These are phyloP conservation scores for Paracorniculantispora psalliotae DNA, from an alignment of 2,329 filamentous ascomycete genomes.

Conservation along the genomic window DNA sequence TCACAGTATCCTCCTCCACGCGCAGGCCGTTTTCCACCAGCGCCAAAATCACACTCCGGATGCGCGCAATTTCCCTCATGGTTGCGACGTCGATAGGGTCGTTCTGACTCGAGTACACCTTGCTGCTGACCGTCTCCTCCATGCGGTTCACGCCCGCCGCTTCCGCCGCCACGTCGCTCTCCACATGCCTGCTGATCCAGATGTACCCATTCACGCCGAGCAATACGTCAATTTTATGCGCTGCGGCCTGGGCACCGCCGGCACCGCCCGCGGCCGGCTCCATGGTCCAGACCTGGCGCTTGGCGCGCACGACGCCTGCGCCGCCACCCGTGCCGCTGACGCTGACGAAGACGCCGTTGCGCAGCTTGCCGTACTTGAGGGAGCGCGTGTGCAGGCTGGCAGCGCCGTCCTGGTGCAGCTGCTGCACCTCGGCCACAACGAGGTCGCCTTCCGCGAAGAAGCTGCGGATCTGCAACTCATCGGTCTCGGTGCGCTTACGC, in stretches of 20 bases:
- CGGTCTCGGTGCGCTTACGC: constrained; percentile 85
- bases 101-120: constrained; percentile 93
- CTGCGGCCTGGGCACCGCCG: constrained; percentile 34
- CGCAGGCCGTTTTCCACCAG: constrained; percentile 76
- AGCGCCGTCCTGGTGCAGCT: constrained; percentile 76
- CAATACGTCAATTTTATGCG: constrained; percentile 73
- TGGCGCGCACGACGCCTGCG: constrained; percentile 74
- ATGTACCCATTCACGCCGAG: constrained; percentile 96
- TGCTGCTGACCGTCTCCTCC: constrained; percentile 79
- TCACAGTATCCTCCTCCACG: constrained; percentile 88
- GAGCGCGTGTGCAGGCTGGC: constrained; percentile 85
- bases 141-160: constrained; percentile 70
- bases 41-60: constrained; percentile 75
- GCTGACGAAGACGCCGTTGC: constrained; percentile 85
- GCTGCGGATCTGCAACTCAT: constrained; percentile 94
- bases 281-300: constrained; percentile 85
- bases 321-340: constrained; percentile 81
- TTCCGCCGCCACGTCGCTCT: constrained; percentile 47
- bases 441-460: constrained; percentile 96
- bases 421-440: constrained; percentile 91
- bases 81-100: constrained; percentile 73
- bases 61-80: constrained; percentile 79
- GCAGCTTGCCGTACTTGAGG: constrained; percentile 89
- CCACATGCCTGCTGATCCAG: constrained; percentile 83
- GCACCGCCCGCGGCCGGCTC: constrained; percentile 34